Evolutionary conservation across 2,329 filamentous ascomycete species (phyloP), one percentile per base, ranked within the genome.

Genomic region (Shiraia bambusicola): DNA sequence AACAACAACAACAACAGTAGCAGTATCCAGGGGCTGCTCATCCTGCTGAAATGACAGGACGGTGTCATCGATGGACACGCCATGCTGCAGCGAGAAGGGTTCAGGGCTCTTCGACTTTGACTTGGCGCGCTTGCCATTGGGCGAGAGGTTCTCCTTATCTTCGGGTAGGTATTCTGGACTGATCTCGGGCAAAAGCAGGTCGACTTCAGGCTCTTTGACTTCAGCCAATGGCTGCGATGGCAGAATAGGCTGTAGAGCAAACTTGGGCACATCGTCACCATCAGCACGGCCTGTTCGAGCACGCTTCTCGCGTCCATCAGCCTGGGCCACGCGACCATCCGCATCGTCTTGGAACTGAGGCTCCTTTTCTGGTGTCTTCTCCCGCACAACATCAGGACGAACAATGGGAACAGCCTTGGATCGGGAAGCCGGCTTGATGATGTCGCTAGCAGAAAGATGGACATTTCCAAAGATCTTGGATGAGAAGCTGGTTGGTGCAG

Each of bases 331-430:
- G 17, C 82, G 80, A 12, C 83, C 83, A 47, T 84, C 76, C 3
- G 78, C 75, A 46, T 82, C 80, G 43, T 86, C 77, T 63, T 61
- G 41, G 61, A 58, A 32, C 65, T 62, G 34, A 68, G 63, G 2
- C 65, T 68, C 49, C 72, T 66, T 52, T 74, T 72, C 44, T 50
- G 70, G 55, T 75, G 82, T 61, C 30, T 53, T 52, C 41, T 64
- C 54, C 16, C 57, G 57, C 15, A 59, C 56, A 42, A 49, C 52
- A 41, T 82, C 76, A 1, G 87, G 87, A 28, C 77, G 77, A 8
- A 92, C 71, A 49, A 95, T 94, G 0, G 90, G 87, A 40, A 95
- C 80, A 8, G 89, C 89, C 70, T 93, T 96, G 4, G 84, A 88
- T 55, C 82, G 83, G 69, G 87, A 89, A 1, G 71, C 66, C 6